Evolutionary conservation across 176 grass and related monocot species (phyloP).

Genomic region (Ampelocalamus luodianensis): DNA sequence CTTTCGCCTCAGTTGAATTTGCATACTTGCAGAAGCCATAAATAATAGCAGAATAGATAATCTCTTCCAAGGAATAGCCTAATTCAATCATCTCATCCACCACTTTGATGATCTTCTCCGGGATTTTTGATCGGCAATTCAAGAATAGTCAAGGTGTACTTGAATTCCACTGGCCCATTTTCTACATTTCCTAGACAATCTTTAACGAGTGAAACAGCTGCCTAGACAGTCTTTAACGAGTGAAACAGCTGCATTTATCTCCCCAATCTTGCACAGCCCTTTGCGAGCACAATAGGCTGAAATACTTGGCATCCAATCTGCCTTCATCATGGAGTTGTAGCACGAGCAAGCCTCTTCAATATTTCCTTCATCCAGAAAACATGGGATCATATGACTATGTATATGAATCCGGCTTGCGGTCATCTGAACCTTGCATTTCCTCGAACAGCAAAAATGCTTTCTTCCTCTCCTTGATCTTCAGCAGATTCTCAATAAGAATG

Average conservation of each 20-base stretch:
- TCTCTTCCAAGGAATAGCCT: slow-evolving; percentile 67
- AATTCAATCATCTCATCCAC: slow-evolving; percentile 87
- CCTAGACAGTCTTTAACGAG: slow-evolving; percentile 81
- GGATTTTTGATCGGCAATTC: slow-evolving; percentile 72
- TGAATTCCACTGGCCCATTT: slow-evolving; percentile 91
- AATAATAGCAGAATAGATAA: slow-evolving; percentile 80
- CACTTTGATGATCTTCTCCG: slow-evolving; percentile 69
- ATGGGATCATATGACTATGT: slow-evolving; percentile 76
- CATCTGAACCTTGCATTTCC: slow-evolving; percentile 70
- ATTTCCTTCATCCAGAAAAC: slow-evolving; percentile 80
- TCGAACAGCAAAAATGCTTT: slow-evolving; percentile 56
- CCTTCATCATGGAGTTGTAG: slow-evolving; percentile 80
- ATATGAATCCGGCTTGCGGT: slow-evolving; percentile 57
- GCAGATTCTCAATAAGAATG: slow-evolving; percentile 71
- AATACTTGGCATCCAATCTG: slow-evolving; percentile 62
- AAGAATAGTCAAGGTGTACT: slow-evolving; percentile 83
- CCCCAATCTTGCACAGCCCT: slow-evolving; percentile 79
- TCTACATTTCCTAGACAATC: slow-evolving; percentile 87
- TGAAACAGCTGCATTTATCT: slow-evolving; percentile 70
- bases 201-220: slow-evolving; percentile 71
- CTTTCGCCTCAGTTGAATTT: slow-evolving; percentile 78
- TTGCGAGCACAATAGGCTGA: slow-evolving; percentile 76
- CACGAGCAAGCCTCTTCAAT: slow-evolving; percentile 78
- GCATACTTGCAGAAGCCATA: slow-evolving; percentile 96
- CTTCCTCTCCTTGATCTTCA: slow-evolving; percentile 70